Evolutionary conservation across 495 filamentous ascomycete genomes (phyloP).

Genomic region (Aspergillus incahuasiensis): DNA sequence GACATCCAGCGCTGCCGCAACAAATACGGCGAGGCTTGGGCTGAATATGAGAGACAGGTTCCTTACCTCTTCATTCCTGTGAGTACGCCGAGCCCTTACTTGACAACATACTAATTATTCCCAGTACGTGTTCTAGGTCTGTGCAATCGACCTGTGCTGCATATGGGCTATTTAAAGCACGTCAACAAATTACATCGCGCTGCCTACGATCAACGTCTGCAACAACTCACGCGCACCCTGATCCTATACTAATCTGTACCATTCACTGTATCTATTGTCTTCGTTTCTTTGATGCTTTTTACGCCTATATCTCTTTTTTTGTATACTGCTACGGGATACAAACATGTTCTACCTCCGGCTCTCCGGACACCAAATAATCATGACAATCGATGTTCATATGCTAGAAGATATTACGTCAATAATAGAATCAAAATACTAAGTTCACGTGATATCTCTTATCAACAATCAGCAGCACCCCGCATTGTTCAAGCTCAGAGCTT

Average conservation of each 20-base stretch:
- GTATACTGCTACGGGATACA: background rate
- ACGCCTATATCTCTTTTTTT: background rate
- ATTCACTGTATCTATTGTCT: constrained; percentile 17
- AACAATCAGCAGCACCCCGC: constrained; percentile 2
- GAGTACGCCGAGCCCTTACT: constrained; percentile 36
- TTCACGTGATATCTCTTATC: background rate
- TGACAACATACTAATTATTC: background rate
- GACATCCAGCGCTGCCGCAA: constrained; percentile 79
- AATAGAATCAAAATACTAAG: background rate
- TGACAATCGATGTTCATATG: background rate
- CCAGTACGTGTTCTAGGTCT: constrained; percentile 17
- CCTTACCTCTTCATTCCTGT: constrained; percentile 97
- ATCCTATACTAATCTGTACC: background rate
- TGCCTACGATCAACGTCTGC: background rate
- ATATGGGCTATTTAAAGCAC: background rate
- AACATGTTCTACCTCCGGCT: background rate
- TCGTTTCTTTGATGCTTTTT: background rate
- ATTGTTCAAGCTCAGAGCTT: background rate
- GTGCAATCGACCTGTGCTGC: background rate
- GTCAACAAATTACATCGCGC: no score
- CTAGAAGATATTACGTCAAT: background rate
- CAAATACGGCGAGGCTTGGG: constrained; percentile 93
- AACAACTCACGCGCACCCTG: background rate
- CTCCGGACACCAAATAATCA: constrained; percentile 1
- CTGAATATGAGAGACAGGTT: constrained; percentile 79